Evolutionary conservation across 1,284 basidiomycete species (phyloP).

Genomic region (Papiliotrema fonsecae): DNA sequence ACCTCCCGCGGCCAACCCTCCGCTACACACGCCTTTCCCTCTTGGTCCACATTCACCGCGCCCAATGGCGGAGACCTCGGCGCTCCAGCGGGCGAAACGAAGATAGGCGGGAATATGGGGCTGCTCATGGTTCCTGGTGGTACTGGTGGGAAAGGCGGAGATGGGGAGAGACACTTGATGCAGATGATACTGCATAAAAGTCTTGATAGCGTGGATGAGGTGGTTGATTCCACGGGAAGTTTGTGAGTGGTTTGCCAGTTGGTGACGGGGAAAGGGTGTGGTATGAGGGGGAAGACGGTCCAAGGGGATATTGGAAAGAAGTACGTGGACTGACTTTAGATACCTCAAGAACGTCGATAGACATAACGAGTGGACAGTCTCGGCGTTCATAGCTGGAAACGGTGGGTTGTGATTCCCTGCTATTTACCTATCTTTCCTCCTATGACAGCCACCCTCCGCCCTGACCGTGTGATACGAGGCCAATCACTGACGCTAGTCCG

Average conservation of each 20-base stretch:
- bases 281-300: no score
- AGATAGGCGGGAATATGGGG: slow-evolving; percentile 2
- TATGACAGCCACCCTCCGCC: not conserved
- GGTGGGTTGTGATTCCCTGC: slow-evolving; percentile 57
- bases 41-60: slow-evolving; percentile 45
- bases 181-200: slow-evolving; percentile 96
- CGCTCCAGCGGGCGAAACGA: slow-evolving; percentile 3
- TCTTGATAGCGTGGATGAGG: slow-evolving; percentile 84
- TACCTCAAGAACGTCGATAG: slow-evolving; percentile 88
- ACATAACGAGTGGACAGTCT: slow-evolving; percentile 96
- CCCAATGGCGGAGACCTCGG: slow-evolving; percentile 25
- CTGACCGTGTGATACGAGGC: not conserved
- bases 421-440: not conserved
- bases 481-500: slow-evolving; percentile 50
- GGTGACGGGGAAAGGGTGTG: no score
- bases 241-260: slow-evolving; percentile 75
- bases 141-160: slow-evolving; percentile 56
- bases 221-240: slow-evolving; percentile 73
- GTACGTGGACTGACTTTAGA: no score
- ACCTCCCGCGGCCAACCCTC: slow-evolving; percentile 20
- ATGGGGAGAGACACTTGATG: slow-evolving; percentile 76
- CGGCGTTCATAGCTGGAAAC: slow-evolving; percentile 85
- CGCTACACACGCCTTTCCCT: slow-evolving; percentile 31
- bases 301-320: no score
- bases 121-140: slow-evolving; percentile 1